Base-by-base conservation (phyloP, 2,329 filamentous ascomycete species). In the Byssochlamys sp. region DNA sequence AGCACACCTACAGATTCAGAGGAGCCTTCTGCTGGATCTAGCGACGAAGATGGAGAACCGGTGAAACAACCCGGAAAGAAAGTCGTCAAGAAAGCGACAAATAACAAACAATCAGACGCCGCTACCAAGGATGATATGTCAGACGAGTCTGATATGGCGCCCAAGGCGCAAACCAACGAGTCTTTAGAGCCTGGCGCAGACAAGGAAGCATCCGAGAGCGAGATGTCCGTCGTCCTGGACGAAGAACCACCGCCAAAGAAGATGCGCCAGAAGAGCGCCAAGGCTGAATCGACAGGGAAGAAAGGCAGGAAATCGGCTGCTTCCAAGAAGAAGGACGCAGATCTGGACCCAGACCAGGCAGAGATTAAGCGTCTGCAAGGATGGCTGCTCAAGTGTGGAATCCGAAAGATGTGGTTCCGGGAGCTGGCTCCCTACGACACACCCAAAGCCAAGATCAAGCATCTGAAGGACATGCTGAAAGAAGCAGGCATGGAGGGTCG, bases 341-440 rank as follows among this genome's bases (percentile, higher is more conserved):
- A 78, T 7, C 63, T 76, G 1, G 78, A 85, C 19, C 83, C 87
- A 0, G 82, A 91, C 59, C 84, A 90, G 59, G 85, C 83, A 2
- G 89, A 95, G 70, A 88, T 96, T 69, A 97, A 96, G 73, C 88
- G 86, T 53, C 79, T 97, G 2, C 92, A 97, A 74, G 83, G 85
- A 7, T 90, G 92, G 73, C 81, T 99, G 5, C 76, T 87, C 52
- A 96, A 96, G 73, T 99, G 92, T 67, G 92, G 92, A 29, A 84
- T 96, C 57, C 87, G 90, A 55, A 97, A 96, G 70, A 83, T 96
- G 60, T 99, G 94, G 92, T 83, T 82, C 54, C 85, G 87, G 61
- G 90, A 96, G 73, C 80, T 99, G 28, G 89, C 89, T 70, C 78
- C 84, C 56, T 91, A 83, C 66, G 82, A 86, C 57, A 88, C 91